Percentiles rank a stretch among this genome's conserved stretches.
Conservation (phyloP, 352 stramenopile species). For the Phytophthora colocasiae region DNA sequence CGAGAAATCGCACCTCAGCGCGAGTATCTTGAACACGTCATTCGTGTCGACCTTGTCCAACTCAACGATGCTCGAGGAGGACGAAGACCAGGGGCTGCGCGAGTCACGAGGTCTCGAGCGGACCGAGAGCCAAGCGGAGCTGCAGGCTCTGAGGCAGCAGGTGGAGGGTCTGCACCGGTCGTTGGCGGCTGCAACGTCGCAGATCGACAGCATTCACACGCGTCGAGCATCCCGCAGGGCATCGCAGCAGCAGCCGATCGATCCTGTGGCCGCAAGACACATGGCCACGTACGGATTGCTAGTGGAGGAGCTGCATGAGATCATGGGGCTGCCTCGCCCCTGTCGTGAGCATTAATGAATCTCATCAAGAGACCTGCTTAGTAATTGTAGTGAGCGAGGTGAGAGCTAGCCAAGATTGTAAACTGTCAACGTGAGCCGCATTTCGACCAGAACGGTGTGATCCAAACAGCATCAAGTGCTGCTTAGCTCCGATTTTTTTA, state of each 20-base stretch:
- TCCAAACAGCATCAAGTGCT: no score
- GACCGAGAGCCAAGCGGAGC: slow-evolving; percentile 43
- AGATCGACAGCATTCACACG: slow-evolving; percentile 51
- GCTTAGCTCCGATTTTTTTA: no score
- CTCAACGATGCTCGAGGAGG: slow-evolving; percentile 40
- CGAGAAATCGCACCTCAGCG: slow-evolving; percentile 45
- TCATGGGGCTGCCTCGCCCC: slow-evolving; percentile 67
- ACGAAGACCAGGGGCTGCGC: slow-evolving; percentile 24
- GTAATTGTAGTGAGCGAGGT: slow-evolving; percentile 16
- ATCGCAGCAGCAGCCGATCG: slow-evolving; percentile 5
- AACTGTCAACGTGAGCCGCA: slow-evolving; percentile 20
- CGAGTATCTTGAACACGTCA: slow-evolving; percentile 51
- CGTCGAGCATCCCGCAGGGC: slow-evolving; percentile 22
- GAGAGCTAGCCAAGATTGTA: slow-evolving; percentile 17
- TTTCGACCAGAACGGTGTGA: slow-evolving; percentile 6
- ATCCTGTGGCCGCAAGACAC: slow-evolving; percentile 46
- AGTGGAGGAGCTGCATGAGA: slow-evolving; percentile 73
- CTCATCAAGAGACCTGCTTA: no score
- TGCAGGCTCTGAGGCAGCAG: slow-evolving; percentile 52
- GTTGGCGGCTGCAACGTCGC: slow-evolving; percentile 58
- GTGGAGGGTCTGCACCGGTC: slow-evolving; percentile 59
- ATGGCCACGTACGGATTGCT: slow-evolving; percentile 54
- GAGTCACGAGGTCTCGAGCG: slow-evolving; percentile 30
- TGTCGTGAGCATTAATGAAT: slow-evolving; percentile 15
- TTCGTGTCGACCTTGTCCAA: slow-evolving; percentile 46